These are phyloP conservation scores for Apiotrichum veenhuisii DNA, from an alignment of 1,284 basidiomycete genomes.

Conservation along the genomic window DNA sequence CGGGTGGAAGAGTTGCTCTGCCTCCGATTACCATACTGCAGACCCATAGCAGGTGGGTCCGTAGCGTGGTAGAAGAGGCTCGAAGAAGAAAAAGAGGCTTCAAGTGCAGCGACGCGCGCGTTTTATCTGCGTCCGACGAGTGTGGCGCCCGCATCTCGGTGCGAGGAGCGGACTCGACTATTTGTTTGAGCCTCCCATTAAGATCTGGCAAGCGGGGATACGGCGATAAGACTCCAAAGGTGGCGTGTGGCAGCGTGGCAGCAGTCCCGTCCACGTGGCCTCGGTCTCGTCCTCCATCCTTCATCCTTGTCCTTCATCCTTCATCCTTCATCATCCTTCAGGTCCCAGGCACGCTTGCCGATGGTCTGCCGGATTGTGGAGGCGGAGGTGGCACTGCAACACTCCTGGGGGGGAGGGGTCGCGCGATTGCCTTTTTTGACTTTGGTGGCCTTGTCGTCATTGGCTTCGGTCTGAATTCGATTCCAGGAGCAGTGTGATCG, in stretches of 20 bases:
- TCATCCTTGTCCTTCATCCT: too few relatives aligned
- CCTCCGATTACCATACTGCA: constrained; percentile 14
- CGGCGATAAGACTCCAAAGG: not conserved
- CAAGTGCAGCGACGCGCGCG: not conserved
- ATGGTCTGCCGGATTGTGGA: not conserved
- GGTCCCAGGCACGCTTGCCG: not conserved
- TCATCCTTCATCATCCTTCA: not conserved
- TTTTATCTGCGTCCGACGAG: not conserved
- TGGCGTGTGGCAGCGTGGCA: too few relatives aligned
- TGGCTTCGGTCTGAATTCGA: too few relatives aligned
- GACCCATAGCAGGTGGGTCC: not conserved
- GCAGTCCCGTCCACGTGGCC: too few relatives aligned
- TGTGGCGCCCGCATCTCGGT: too few relatives aligned
- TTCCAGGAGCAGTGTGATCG: too few relatives aligned
- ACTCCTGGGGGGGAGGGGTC: too few relatives aligned
- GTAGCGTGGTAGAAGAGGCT: constrained; percentile 16
- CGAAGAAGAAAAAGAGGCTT: not conserved
- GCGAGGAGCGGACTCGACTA: not conserved
- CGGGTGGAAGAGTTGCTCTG: constrained; percentile 4
- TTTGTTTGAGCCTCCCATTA: too few relatives aligned
- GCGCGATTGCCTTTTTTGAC: too few relatives aligned
- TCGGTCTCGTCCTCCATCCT: too few relatives aligned
- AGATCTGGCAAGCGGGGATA: not conserved
- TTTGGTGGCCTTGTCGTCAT: too few relatives aligned
- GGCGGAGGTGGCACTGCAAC: too few relatives aligned